phyloP scores from a whole-genome alignment of 2,329 filamentous ascomycete species.

The Neofusicoccum ribis region DNA sequence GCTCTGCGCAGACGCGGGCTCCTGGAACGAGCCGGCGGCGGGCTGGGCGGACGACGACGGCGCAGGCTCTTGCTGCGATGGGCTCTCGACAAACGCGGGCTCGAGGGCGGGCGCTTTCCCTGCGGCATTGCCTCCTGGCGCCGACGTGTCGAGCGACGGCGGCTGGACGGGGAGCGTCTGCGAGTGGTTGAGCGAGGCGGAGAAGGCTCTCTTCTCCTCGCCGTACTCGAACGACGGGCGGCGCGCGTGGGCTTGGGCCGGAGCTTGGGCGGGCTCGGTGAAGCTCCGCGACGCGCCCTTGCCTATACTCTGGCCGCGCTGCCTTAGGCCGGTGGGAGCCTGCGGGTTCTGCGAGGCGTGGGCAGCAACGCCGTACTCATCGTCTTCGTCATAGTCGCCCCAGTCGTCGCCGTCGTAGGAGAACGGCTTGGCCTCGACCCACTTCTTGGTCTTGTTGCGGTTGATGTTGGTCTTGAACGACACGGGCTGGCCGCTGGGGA shows the following conservation, averaged over 20 bases:
- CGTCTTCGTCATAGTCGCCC: constrained; percentile 66
- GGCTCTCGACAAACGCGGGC: background rate
- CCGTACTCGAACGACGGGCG: constrained; percentile 57
- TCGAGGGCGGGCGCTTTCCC: background rate
- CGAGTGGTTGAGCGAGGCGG: constrained; percentile 29
- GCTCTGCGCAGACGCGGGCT: constrained; percentile 9
- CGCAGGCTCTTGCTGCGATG: constrained; percentile 19
- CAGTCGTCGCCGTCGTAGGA: constrained; percentile 94
- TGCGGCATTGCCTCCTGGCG: background rate
- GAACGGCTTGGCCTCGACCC: constrained; percentile 84
- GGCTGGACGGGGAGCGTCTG: background rate
- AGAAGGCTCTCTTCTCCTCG: constrained; percentile 55
- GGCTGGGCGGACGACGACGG: constrained; percentile 22
- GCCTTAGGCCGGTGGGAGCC: constrained; percentile 46
- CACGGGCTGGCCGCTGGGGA: constrained; percentile 44
- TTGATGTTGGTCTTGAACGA: constrained; percentile 84
- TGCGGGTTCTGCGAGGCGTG: constrained; percentile 43
- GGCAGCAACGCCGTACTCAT: constrained; percentile 55
- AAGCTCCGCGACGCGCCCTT: constrained; percentile 36
- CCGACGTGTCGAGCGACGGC: constrained; percentile 8
- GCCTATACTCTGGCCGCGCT: constrained; percentile 37
- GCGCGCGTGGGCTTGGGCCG: constrained; percentile 28
- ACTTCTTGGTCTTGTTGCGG: constrained; percentile 88
- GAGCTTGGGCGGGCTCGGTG: constrained; percentile 41
- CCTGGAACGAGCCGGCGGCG: background rate